Evolutionary conservation across 2,329 filamentous ascomycete species (phyloP).

Genomic region (Aspergillus novoparasiticus): DNA sequence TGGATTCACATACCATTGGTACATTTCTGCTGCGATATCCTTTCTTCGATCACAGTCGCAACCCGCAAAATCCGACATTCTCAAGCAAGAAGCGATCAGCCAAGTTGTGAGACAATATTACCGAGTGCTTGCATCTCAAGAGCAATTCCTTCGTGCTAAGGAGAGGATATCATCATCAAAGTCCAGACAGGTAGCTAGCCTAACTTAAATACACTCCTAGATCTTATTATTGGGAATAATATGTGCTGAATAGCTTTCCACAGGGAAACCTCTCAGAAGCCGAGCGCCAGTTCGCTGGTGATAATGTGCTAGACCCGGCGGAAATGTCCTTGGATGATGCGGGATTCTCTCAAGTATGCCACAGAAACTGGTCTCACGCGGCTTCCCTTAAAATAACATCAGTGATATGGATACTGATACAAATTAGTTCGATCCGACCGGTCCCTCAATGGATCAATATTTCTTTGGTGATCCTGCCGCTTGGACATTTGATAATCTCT

Average conservation of each 20-base stretch:
- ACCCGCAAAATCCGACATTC: not conserved
- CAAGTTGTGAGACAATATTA: not conserved
- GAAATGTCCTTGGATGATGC: not conserved
- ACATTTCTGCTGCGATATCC: not conserved
- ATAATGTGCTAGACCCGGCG: not conserved
- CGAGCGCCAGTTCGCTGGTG: not conserved
- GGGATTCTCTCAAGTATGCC: not conserved
- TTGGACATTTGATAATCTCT: not conserved
- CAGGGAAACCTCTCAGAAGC: not conserved
- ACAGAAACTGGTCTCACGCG: not conserved
- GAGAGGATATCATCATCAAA: not conserved
- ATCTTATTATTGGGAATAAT: too few species aligned
- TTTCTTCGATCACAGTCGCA: not conserved
- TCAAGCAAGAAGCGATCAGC: not conserved
- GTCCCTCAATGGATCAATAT: not conserved
- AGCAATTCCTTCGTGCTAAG: not conserved
- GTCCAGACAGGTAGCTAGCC: not conserved
- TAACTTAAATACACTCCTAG: too few species aligned
- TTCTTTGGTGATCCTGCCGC: not conserved
- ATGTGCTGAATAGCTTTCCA: not conserved
- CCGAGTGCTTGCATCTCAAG: not conserved
- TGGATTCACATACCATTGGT: not conserved
- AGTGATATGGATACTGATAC: not conserved
- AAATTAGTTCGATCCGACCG: not conserved
- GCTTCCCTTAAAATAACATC: too few species aligned